Conservation (phyloP, 192 early-diverging fungal species). For the Coemansia interrupta region DNA sequence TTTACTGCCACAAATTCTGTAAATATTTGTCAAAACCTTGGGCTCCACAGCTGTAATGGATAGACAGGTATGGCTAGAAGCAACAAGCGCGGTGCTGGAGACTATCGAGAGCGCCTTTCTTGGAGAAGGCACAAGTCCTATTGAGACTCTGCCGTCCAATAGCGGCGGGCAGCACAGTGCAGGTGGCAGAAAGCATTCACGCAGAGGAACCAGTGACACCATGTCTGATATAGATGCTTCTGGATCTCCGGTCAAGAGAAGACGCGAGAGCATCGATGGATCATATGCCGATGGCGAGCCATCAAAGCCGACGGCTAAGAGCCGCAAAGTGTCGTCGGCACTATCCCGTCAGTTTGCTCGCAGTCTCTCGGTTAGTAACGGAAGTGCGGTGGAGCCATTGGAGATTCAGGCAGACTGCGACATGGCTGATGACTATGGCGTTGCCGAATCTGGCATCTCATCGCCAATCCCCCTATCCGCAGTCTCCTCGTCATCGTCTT, state of each 20-base stretch:
- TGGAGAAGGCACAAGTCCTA: conserved; percentile 18
- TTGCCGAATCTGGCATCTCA: not conserved
- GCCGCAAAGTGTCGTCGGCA: conserved; percentile 34
- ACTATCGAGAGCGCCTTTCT: conserved; percentile 41
- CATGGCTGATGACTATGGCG: not conserved
- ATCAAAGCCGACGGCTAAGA: conserved; percentile 28
- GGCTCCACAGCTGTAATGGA: conserved; percentile 13
- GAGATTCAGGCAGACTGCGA: not conserved
- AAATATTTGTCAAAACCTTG: not conserved
- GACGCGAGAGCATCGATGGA: conserved; percentile 39
- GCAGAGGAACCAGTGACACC: conserved; percentile 34
- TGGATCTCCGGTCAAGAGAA: conserved; percentile 37
- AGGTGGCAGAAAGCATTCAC: conserved; percentile 29
- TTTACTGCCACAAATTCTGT: not conserved
- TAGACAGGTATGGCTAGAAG: conserved; percentile 23
- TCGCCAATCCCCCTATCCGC: conserved; percentile 13
- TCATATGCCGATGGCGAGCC: conserved; percentile 9
- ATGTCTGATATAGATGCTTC: conserved; percentile 42
- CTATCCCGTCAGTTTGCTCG: conserved; percentile 51
- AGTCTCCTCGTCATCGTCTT: conserved; percentile 21
- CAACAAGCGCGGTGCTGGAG: conserved; percentile 27
- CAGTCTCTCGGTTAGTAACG: conserved; percentile 40
- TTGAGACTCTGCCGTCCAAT: not conserved
- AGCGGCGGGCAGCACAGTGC: conserved; percentile 1
- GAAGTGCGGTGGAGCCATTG: not conserved